Evolutionary conservation across 1,284 basidiomycete genomes (phyloP).

Genomic region (Mycosarcoma maydis): DNA sequence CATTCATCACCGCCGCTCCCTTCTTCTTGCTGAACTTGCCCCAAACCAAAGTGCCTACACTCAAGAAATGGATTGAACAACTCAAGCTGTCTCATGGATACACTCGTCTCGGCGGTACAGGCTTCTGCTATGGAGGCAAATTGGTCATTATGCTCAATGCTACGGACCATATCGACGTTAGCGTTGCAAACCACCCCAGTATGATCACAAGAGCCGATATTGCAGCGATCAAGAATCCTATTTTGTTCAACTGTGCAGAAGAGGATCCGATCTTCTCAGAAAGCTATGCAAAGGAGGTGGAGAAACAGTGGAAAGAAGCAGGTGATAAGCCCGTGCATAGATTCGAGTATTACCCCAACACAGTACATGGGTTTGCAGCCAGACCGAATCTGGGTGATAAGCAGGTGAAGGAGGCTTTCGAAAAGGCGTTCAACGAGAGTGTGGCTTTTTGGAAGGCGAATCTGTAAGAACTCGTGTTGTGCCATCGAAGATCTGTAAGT

Average conservation of each 20-base stretch:
- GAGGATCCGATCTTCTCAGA: constrained; percentile 71
- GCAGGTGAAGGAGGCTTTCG: constrained; percentile 71
- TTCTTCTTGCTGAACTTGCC: constrained; percentile 39
- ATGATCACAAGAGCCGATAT: constrained; percentile 60
- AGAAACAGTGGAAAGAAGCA: constrained; percentile 70
- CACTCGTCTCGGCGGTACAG: constrained; percentile 73
- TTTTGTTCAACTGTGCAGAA: constrained; percentile 73
- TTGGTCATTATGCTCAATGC: constrained; percentile 57
- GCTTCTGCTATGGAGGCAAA: constrained; percentile 75
- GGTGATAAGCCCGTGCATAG: constrained; percentile 71
- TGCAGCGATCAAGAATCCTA: constrained; percentile 70
- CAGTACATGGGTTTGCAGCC: constrained; percentile 73
- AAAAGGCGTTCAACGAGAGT: constrained; percentile 64
- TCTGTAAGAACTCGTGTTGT: constrained; percentile 8
- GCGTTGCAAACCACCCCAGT: constrained; percentile 74
- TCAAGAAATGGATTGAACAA: constrained; percentile 35
- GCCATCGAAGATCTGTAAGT: too few species aligned
- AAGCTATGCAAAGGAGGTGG: constrained; percentile 68
- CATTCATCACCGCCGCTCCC: constrained; percentile 17
- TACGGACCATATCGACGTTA: constrained; percentile 68
- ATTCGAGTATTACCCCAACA: constrained; percentile 72
- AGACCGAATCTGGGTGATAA: constrained; percentile 71
- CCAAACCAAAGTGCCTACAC: constrained; percentile 9
- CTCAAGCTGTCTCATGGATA: constrained; percentile 71
- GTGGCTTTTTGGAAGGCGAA: constrained; percentile 36